These are phyloP conservation scores for maize (Zea mays) DNA, from an alignment of 176 grass and related monocot genomes.

Conservation along the genomic window Zm-B73-REFERENCE-NAM-5.0 NC_050105.1:135897501-135898000, in stretches of 20 bases:
- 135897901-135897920: constrained; percentile 88
- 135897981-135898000: neutral
- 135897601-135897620: constrained; percentile 70
- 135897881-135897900: constrained; percentile 88
- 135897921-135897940: constrained; percentile 97
- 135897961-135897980: neutral
- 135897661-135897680: constrained; percentile 66
- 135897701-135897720: neutral
- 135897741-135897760: constrained; percentile 89
- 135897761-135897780: constrained; percentile 91
- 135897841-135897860: constrained; percentile 48
- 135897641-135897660: constrained; percentile 74
- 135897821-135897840: constrained; percentile 78
- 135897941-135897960: constrained; percentile 60
- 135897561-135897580: constrained; percentile 56
- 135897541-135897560: constrained; percentile 53
- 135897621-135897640: constrained; percentile 69
- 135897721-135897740: constrained; percentile 35
- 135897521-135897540: constrained; percentile 58
- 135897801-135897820: constrained; percentile 79
- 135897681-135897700: constrained; percentile 7
- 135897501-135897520: constrained; percentile 73
- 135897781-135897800: constrained; percentile 98
- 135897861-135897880: constrained; percentile 91
- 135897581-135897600: constrained; percentile 38